Conservation (phyloP, 2,329 filamentous ascomycete genomes). For the Cercospora beticola region DNA sequence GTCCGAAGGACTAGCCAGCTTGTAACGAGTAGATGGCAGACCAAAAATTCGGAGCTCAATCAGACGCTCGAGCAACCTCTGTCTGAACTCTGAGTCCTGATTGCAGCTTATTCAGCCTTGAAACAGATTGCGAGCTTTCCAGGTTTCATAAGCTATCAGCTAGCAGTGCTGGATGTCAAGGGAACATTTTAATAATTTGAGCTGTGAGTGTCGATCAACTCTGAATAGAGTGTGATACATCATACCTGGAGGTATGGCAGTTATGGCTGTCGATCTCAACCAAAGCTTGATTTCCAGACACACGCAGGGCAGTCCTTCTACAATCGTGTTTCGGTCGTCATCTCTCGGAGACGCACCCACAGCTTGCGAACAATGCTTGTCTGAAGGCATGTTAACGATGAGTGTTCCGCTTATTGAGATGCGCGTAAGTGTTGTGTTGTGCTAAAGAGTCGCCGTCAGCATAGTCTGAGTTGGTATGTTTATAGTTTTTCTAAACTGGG, state of each 20-base stretch:
- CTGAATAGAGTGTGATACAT: not conserved
- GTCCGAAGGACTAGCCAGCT: not conserved
- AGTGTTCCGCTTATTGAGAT: not conserved
- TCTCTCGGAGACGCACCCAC: not conserved
- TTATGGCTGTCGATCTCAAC: constrained; percentile 7
- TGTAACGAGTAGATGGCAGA: not conserved
- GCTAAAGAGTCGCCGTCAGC: not conserved
- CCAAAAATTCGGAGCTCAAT: not conserved
- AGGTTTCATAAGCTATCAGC: not conserved
- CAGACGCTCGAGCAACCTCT: not conserved
- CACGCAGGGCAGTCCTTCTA: not conserved
- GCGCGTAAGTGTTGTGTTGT: not conserved
- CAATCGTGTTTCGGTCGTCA: not conserved
- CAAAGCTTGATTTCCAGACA: constrained; percentile 10
- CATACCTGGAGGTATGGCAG: not conserved
- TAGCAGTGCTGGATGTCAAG: not conserved
- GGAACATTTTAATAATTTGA: not conserved
- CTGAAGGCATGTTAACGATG: not conserved
- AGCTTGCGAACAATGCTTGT: not conserved
- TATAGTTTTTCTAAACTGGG: not conserved
- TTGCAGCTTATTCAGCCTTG: not conserved
- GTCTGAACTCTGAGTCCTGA: not conserved
- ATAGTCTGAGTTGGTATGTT: not conserved
- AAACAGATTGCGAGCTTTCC: not conserved
- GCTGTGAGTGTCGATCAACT: not conserved